Conservation (phyloP, 139 green algal species). For the Micromonas commoda region DNA sequence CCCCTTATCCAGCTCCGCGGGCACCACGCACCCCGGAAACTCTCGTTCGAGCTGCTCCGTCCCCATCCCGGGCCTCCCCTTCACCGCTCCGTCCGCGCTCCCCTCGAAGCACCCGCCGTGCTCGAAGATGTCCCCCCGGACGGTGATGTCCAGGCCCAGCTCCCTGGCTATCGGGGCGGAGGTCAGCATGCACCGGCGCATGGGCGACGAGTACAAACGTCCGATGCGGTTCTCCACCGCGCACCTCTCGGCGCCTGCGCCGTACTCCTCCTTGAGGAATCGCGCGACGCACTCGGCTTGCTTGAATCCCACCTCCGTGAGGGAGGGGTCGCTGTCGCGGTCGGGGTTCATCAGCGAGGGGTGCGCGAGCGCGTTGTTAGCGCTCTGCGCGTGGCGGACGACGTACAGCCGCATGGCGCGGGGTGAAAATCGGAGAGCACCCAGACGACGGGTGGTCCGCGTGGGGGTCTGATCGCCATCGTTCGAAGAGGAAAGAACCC, state of each 20-base stretch:
- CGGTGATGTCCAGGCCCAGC: not conserved
- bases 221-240: not conserved
- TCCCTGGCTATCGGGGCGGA: not conserved
- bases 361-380: not conserved
- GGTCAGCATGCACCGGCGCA: slow-evolving; percentile 4
- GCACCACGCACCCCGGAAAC: not conserved
- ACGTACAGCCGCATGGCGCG: slow-evolving; percentile 3
- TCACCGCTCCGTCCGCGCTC: not conserved
- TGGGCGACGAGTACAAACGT: slow-evolving; percentile 4
- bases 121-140: slow-evolving; percentile 7
- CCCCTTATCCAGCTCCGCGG: not conserved
- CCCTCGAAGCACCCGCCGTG: slow-evolving; percentile 18
- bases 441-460: no score
- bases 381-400: slow-evolving; percentile 13
- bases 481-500: no score
- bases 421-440: no score
- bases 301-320: not conserved
- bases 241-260: not conserved
- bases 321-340: not conserved
- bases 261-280: not conserved
- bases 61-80: not conserved
- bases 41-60: not conserved
- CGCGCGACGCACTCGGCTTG: not conserved
- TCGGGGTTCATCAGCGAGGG: not conserved
- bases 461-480: no score